These are phyloP conservation scores for Cantharellus anzutake DNA, from an alignment of 768 basidiomycete genomes.

Conservation along the genomic window DNA sequence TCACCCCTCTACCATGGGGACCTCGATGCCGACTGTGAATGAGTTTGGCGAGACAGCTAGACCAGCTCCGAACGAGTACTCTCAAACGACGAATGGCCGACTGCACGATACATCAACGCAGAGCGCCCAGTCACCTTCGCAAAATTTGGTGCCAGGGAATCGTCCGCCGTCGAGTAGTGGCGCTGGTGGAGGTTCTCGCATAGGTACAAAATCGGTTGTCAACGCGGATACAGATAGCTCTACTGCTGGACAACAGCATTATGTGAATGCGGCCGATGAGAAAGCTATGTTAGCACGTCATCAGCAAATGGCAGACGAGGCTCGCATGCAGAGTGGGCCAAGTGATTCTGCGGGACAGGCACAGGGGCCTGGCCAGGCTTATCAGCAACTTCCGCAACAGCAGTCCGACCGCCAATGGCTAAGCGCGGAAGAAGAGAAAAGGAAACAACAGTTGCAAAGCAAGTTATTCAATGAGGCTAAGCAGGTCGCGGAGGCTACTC, in stretches of 20 bases:
- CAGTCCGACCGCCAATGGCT: conserved; percentile 26
- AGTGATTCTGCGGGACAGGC: background rate
- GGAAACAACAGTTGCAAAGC: conserved; percentile 40
- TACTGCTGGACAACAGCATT: background rate
- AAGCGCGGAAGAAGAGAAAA: conserved; percentile 61
- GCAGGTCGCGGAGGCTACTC: background rate
- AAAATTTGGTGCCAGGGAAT: background rate
- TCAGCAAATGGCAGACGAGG: conserved; percentile 21
- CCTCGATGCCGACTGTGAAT: background rate
- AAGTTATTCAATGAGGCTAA: conserved; percentile 4
- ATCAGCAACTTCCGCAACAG: conserved; percentile 9
- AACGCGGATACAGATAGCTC: conserved; percentile 20
- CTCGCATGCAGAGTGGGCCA: conserved; percentile 8
- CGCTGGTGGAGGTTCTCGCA: background rate
- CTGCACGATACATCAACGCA: background rate
- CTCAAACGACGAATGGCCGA: background rate
- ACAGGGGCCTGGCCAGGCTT: background rate
- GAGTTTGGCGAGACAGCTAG: background rate
- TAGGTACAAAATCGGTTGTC: conserved; percentile 15
- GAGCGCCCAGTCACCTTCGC: background rate
- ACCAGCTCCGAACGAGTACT: background rate
- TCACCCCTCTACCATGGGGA: background rate
- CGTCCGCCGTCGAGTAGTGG: background rate
- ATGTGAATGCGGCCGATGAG: background rate
- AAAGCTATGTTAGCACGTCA: background rate